These are phyloP conservation scores for Drechslerella stenobrocha DNA, from an alignment of 2,329 filamentous ascomycete genomes.

Conservation along the genomic window DNA sequence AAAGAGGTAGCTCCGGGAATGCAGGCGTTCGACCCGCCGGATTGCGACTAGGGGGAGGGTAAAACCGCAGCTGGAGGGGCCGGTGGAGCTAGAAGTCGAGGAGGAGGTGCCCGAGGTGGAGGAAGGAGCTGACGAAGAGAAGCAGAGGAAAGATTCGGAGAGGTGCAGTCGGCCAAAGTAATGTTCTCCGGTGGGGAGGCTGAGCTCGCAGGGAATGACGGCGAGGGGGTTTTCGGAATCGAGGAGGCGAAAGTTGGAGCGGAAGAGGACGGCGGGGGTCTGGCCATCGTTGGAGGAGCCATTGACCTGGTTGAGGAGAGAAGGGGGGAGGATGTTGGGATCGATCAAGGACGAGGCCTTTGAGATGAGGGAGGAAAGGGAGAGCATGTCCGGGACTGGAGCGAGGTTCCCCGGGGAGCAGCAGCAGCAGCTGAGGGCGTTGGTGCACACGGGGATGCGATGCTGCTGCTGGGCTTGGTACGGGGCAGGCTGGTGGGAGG, in stretches of 20 bases:
- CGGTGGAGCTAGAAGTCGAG: slow-evolving; percentile 77
- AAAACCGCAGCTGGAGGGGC: slow-evolving; percentile 71
- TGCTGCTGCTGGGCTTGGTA: neutral
- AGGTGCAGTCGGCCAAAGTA: slow-evolving; percentile 92
- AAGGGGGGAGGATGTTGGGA: slow-evolving; percentile 62
- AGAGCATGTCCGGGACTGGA: slow-evolving; percentile 34
- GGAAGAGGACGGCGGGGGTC: slow-evolving; percentile 66
- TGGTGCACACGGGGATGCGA: too few species aligned
- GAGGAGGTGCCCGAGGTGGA: slow-evolving; percentile 77
- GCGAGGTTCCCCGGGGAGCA: neutral
- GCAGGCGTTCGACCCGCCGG: slow-evolving; percentile 84
- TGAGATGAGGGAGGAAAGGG: slow-evolving; percentile 44
- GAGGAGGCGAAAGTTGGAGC: slow-evolving; percentile 93
- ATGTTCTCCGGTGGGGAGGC: slow-evolving; percentile 80
- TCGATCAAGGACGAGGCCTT: slow-evolving; percentile 49
- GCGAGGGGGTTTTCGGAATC: slow-evolving; percentile 88
- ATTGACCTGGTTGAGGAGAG: slow-evolving; percentile 84
- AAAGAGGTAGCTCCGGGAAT: slow-evolving; percentile 90
- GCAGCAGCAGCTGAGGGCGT: neutral
- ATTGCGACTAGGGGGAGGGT: slow-evolving; percentile 91
- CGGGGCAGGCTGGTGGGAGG: too few species aligned
- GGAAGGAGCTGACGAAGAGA: slow-evolving; percentile 88
- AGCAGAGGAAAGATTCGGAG: slow-evolving; percentile 93
- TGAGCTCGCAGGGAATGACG: slow-evolving; percentile 95
- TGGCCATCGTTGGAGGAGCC: slow-evolving; percentile 60